Conservation (phyloP, 257 asterid species). For the Buddleja alternifolia region DNA sequence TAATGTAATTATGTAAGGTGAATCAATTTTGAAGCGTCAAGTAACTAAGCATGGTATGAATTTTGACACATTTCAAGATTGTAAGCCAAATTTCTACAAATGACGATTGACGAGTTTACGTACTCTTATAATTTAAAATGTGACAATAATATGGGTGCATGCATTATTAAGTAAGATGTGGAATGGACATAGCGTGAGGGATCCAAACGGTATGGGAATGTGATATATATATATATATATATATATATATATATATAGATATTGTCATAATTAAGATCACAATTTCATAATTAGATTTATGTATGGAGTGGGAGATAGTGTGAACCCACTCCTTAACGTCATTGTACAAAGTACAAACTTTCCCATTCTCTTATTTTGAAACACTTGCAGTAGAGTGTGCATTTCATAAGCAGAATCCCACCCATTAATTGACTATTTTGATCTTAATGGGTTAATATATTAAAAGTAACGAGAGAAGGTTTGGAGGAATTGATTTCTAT, state of each 20-base stretch:
- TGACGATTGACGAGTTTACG: too few relatives aligned
- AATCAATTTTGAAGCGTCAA: background rate
- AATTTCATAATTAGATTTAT: background rate
- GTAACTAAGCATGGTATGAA: background rate
- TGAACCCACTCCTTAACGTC: constrained; percentile 19
- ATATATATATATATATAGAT: too few relatives aligned
- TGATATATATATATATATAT: background rate
- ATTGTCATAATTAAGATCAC: background rate
- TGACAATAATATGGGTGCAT: background rate
- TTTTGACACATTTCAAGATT: background rate
- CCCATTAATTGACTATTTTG: too few relatives aligned
- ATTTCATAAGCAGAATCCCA: too few relatives aligned
- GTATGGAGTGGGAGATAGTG: background rate
- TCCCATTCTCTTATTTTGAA: background rate
- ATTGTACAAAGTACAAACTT: background rate
- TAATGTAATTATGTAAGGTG: background rate
- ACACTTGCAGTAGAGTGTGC: too few relatives aligned
- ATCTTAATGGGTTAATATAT: too few relatives aligned
- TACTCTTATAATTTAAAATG: background rate
- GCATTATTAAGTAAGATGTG: background rate
- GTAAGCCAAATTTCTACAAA: background rate
- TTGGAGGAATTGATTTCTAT: too few relatives aligned
- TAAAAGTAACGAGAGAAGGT: too few relatives aligned
- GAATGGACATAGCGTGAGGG: constrained; percentile 30
- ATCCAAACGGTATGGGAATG: constrained; percentile 25